These are phyloP conservation scores for Physocladia obscura DNA, from an alignment of 192 early-diverging fungal species.

Conservation along the genomic window DNA sequence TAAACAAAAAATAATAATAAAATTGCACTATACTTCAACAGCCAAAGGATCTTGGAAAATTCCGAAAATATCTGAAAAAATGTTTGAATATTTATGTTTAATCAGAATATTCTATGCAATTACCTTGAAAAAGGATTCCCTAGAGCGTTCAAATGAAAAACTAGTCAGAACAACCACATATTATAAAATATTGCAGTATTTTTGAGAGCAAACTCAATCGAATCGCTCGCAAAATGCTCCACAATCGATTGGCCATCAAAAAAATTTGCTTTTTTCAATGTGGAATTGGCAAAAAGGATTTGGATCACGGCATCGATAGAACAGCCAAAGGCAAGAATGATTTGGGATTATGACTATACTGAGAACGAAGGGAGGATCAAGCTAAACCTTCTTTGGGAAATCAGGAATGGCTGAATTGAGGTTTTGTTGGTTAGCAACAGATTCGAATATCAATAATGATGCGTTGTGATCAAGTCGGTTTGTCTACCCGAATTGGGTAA, in stretches of 20 bases:
- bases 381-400: constrained; percentile 72
- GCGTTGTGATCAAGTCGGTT: neutral
- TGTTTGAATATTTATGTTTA: constrained; percentile 42
- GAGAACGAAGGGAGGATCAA: neutral
- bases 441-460: neutral
- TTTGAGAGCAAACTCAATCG: neutral
- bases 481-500: neutral
- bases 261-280: neutral
- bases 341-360: neutral
- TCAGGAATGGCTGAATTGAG: constrained; percentile 57
- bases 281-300: neutral
- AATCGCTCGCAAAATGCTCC: neutral
- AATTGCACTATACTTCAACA: constrained; percentile 64
- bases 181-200: neutral
- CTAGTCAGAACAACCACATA: neutral
- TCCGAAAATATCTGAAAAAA: constrained; percentile 88
- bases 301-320: neutral
- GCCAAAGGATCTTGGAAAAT: constrained; percentile 94
- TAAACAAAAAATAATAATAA: too few species aligned
- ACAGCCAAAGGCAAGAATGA: neutral
- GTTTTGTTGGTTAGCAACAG: neutral
- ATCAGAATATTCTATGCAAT: too few species aligned
- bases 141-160: too few species aligned
- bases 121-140: constrained; percentile 90
- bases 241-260: neutral